Conservation (phyloP, 345 rosid genomes). For the Pelargonium nanum region DNA sequence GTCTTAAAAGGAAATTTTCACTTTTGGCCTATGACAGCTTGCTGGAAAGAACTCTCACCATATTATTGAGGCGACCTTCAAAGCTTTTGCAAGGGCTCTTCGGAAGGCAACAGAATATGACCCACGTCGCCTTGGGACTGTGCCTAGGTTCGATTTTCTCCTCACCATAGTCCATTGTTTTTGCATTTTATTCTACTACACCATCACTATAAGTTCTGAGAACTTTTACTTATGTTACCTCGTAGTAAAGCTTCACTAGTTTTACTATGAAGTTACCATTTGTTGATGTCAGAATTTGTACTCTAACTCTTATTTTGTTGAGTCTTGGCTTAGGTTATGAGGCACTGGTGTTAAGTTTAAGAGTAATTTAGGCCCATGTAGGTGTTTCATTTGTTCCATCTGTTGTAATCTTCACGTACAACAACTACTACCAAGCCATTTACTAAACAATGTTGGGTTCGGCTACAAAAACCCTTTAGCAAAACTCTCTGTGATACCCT, state of each 20-base stretch:
- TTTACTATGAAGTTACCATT: neutral
- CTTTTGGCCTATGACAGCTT: slow-evolving; percentile 40
- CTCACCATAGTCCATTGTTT: neutral
- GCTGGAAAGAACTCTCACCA: slow-evolving; percentile 91
- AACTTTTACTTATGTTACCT: neutral
- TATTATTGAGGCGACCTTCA: slow-evolving; percentile 89
- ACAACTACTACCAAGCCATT: too few species aligned
- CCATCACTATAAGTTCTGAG: neutral
- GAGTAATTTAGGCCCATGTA: too few species aligned
- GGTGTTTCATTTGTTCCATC: neutral
- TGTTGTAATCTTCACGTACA: neutral
- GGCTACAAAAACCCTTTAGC: too few species aligned
- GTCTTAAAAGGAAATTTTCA: slow-evolving; percentile 2
- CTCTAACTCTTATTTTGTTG: too few species aligned
- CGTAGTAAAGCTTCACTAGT: neutral
- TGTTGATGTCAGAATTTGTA: neutral
- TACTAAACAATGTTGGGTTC: too few species aligned
- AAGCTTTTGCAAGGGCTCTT: slow-evolving; percentile 95
- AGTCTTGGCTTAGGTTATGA: neutral
- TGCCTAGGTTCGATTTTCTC: slow-evolving; percentile 54
- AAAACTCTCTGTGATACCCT: too few species aligned
- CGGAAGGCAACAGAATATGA: slow-evolving; percentile 80
- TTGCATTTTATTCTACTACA: neutral
- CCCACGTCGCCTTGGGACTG: slow-evolving; percentile 61
- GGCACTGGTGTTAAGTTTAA: neutral